Evolutionary conservation across 2,329 filamentous ascomycete species (phyloP).

Genomic region (Fonsecaea erecta): DNA sequence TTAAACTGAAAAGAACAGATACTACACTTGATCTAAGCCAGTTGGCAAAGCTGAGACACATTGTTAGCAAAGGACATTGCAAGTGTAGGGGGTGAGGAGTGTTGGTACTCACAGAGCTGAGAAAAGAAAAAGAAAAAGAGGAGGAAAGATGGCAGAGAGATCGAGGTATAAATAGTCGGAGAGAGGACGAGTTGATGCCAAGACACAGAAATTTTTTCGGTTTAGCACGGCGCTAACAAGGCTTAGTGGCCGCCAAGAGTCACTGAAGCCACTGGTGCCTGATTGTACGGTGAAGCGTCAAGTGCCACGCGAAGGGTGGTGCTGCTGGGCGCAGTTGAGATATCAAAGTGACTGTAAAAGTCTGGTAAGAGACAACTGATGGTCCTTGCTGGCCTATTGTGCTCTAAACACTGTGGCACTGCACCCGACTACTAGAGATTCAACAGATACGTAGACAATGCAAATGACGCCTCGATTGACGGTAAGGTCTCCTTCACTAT

Average conservation of each 20-base stretch:
- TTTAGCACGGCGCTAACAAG: neutral
- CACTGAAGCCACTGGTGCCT: neutral
- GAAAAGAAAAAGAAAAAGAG: neutral
- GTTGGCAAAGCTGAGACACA: slow-evolving; percentile 33
- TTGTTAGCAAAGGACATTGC: neutral
- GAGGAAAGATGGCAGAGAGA: neutral
- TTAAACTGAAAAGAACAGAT: slow-evolving; percentile 98
- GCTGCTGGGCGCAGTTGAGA: too few relatives aligned
- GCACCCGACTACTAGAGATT: neutral
- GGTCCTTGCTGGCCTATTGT: neutral
- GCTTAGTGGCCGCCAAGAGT: neutral
- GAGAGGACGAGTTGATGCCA: neutral
- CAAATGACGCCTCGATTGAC: neutral
- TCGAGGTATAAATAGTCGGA: neutral
- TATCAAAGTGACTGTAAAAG: too few relatives aligned
- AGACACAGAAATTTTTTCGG: neutral
- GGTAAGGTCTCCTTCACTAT: neutral
- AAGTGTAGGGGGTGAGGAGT: neutral
- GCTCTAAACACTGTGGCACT: neutral
- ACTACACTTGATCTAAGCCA: slow-evolving; percentile 84
- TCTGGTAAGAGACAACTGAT: neutral
- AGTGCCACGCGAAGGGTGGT: neutral
- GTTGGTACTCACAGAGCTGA: slow-evolving; percentile 18
- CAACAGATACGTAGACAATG: neutral
- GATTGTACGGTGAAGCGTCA: neutral